Evolutionary conservation across 805 yeast genomes (phyloP), one percentile per base, ranked within the genome.

Genomic region (Candida silvatica): DNA sequence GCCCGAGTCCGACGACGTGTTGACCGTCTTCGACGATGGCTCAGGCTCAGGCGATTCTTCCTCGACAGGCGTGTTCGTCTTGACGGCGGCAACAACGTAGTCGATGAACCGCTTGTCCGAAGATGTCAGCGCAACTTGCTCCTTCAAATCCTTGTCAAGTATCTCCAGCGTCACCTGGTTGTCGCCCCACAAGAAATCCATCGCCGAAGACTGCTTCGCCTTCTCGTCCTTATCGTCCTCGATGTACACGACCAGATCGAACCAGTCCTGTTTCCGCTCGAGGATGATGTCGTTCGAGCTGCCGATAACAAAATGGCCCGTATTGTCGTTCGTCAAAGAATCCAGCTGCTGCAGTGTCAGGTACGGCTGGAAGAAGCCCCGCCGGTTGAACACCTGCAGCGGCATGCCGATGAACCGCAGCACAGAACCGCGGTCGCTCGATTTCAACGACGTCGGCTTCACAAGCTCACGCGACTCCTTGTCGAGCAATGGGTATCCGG

Each of bases 341-440:
- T 81, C 82, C 37, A 90, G 62, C 51, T 90, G 97, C 55, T 90
- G 98, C 37, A 92, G 62, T 0, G 97, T 94, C n/a, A 88, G 68
- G 58, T 90, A 92, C 2, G 98, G 97, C 46, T 81, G 80, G 67
- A 94, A 88, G 40, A 90, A 68, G 2, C 94, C 87, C 29, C 94
- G 94, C 45, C 74, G 72, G 33, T 86, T 86, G 58, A 92, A 92
- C 1, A 87, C 56, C 46, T 81, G 88, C 33, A 92, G 62, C 0
- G 98, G 98, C 22, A 92, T 64, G 0, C 97, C 98, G 50, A 86
- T 71, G 52, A 85, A 92, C 23, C 72, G 61, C 27, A 90, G 60
- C 52, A 88, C 67, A 1, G 95, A 83, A 42, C 69, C 67, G 34
- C 96, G 62, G 55, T 86, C 88, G 39, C 84, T 79, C 5, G 94